Percentiles rank a stretch among this genome's conserved stretches.
Conservation (phyloP, 148 eudicot species). For the Nyssa sinensis region DNA sequence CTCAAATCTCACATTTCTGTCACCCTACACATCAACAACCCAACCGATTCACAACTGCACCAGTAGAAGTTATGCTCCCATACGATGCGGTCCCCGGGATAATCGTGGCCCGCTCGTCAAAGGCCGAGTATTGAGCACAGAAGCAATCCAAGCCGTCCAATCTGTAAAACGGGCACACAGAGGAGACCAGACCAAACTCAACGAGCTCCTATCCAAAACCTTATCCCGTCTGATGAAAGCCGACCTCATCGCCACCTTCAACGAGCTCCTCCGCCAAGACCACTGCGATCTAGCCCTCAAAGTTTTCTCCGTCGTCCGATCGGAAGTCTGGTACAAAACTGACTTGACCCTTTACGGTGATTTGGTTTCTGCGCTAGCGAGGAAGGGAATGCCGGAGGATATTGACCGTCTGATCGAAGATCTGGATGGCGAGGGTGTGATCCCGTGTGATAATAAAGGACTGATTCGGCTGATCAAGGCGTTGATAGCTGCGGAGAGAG, state of each 20-base stretch:
- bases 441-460: conserved; percentile 50
- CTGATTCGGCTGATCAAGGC: conserved; percentile 58
- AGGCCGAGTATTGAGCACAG: conserved; percentile 71
- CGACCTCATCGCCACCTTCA: conserved; percentile 72
- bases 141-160: conserved; percentile 90
- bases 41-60: neutral
- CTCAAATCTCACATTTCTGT: conserved; percentile 15
- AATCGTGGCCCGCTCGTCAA: conserved; percentile 74
- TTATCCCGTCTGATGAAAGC: conserved; percentile 70
- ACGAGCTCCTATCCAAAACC: conserved; percentile 21
- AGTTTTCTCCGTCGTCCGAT: conserved; percentile 55
- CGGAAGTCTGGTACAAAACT: conserved; percentile 52
- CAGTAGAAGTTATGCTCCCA: neutral
- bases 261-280: conserved; percentile 77
- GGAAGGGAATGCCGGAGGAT: conserved; percentile 37
- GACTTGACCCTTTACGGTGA: conserved; percentile 48
- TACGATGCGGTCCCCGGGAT: conserved; percentile 64
- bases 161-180: conserved; percentile 70
- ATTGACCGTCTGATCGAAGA: conserved; percentile 46
- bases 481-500: conserved; percentile 49
- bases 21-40: conserved; percentile 5
- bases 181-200: conserved; percentile 20
- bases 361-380: conserved; percentile 39
- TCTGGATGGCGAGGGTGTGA: conserved; percentile 35
- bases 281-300: conserved; percentile 49